These are phyloP conservation scores for Curvularia sp. DNA, from an alignment of 2,329 filamentous ascomycete genomes.

Conservation along the genomic window DNA sequence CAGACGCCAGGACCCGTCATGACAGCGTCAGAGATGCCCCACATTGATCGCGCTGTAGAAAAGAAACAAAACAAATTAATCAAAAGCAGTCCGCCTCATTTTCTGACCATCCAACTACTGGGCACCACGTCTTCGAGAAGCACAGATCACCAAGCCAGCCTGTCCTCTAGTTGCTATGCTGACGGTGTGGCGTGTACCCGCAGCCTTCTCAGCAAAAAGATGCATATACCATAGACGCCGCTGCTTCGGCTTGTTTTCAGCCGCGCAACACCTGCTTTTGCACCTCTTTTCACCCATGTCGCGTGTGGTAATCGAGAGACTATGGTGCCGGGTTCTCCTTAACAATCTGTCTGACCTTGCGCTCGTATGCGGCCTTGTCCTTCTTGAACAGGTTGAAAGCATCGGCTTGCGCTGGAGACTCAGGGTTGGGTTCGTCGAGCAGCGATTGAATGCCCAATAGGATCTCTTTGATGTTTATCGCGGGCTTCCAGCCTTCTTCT, in stretches of 20 bases:
- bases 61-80: slow-evolving; percentile 4
- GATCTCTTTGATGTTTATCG: slow-evolving; percentile 98
- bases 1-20: slow-evolving; percentile 12
- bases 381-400: slow-evolving; percentile 97
- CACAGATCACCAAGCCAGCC: neutral
- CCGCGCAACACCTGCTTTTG: neutral
- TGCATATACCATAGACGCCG: neutral
- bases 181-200: neutral
- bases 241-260: neutral
- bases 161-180: neutral
- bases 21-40: neutral
- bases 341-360: slow-evolving; percentile 83
- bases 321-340: slow-evolving; percentile 84
- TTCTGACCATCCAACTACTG: neutral
- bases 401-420: slow-evolving; percentile 94
- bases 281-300: neutral
- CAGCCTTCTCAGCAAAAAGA: neutral
- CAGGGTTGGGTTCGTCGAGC: slow-evolving; percentile 94
- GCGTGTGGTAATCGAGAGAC: neutral
- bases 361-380: slow-evolving; percentile 85
- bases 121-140: neutral
- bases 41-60: slow-evolving; percentile 4
- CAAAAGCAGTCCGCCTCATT: neutral
- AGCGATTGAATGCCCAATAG: slow-evolving; percentile 94
- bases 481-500: slow-evolving; percentile 97